Conservation (phyloP, 2,329 filamentous ascomycete species). For the Volutella citrinella region DNA sequence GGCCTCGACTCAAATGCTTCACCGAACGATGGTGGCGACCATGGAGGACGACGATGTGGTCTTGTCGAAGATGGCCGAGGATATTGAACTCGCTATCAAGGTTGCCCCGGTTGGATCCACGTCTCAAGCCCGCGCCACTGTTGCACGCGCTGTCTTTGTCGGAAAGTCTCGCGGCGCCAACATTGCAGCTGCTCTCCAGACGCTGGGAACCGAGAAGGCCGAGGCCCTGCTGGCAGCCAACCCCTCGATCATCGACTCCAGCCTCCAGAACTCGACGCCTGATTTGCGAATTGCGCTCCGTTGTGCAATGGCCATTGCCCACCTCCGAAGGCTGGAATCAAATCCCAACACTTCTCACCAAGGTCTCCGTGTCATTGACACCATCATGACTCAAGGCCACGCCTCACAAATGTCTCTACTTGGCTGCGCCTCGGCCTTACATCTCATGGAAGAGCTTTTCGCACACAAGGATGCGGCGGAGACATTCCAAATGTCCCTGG, state of each 20-base stretch:
- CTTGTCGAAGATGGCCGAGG: slow-evolving; percentile 25
- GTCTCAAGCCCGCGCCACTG: slow-evolving; percentile 59
- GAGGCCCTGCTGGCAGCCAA: slow-evolving; percentile 22
- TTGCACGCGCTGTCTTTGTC: slow-evolving; percentile 56
- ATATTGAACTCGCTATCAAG: slow-evolving; percentile 67
- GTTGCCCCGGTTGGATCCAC: slow-evolving; percentile 76
- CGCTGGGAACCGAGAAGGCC: slow-evolving; percentile 36
- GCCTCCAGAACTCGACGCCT: slow-evolving; percentile 38
- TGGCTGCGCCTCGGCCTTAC: slow-evolving; percentile 57
- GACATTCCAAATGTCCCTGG: slow-evolving; percentile 47
- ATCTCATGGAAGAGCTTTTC: slow-evolving; percentile 53
- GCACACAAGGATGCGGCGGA: slow-evolving; percentile 45
- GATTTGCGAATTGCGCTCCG: slow-evolving; percentile 57
- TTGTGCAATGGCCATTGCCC: slow-evolving; percentile 59
- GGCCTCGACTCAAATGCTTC: slow-evolving; percentile 76
- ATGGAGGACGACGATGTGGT: slow-evolving; percentile 49
- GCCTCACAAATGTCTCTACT: slow-evolving; percentile 51
- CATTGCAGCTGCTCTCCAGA: slow-evolving; percentile 55
- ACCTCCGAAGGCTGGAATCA: slow-evolving; percentile 47
- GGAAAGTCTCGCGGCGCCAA: slow-evolving; percentile 52
- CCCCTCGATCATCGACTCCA: slow-evolving; percentile 44
- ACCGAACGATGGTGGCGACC: slow-evolving; percentile 63
- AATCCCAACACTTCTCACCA: slow-evolving; percentile 32
- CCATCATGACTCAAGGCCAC: slow-evolving; percentile 42
- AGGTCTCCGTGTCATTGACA: slow-evolving; percentile 47